Evolutionary conservation across 2,329 filamentous ascomycete genomes (phyloP), one percentile per base, ranked within the genome.

Genomic region (Sporothrix luriei): DNA sequence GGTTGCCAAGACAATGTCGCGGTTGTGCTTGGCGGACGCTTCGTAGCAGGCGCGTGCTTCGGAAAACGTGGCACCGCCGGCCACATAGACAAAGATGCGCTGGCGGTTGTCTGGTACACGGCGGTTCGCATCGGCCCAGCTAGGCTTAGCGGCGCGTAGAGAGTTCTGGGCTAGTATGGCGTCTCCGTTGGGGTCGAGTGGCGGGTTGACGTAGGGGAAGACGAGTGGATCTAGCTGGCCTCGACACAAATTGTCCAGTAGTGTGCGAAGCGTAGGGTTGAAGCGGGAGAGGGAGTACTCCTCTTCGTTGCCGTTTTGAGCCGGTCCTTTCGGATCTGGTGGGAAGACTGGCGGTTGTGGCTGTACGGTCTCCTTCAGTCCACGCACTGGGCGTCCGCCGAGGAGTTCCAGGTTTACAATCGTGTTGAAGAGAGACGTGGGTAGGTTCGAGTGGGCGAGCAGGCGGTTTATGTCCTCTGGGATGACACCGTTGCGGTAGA

Each of bases 11-110:
- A 96, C 92, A n/a, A 98, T 83, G 75, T 99, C 95, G 73, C 91
- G 88, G 67, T 87, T 88, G 61, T 88, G 88, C 65, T 88, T 82
- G 67, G 89, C 85, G 2, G 92, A 90, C 33, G 94, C 82, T 75
- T 97, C 93, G 78, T 98, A 98, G 80, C 95, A 99, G 14, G 89
- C 86, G 38, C 95, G 88, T 43, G 92, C 87, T 80, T 99, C 95
- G 5, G 92, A 93, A 78, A 94, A 97, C 0, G 95, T 98, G 24
- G 95, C 95, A 57, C 95, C 95, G 62, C 95, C 95, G 1, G 94
- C 95, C 85, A 98, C 90, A 78, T 97, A 98, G 19, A 98, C 90
- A 71, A 99, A 91, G 68, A 98, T 86, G 67, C 95, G 89, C 78
- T 99, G 95, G 68, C 91, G 88, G 73, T 94, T 96, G 77, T 98